These are phyloP conservation scores for Narthecium ossifragum DNA, from an alignment of 106 monocot species.

Conservation along the genomic window DNA sequence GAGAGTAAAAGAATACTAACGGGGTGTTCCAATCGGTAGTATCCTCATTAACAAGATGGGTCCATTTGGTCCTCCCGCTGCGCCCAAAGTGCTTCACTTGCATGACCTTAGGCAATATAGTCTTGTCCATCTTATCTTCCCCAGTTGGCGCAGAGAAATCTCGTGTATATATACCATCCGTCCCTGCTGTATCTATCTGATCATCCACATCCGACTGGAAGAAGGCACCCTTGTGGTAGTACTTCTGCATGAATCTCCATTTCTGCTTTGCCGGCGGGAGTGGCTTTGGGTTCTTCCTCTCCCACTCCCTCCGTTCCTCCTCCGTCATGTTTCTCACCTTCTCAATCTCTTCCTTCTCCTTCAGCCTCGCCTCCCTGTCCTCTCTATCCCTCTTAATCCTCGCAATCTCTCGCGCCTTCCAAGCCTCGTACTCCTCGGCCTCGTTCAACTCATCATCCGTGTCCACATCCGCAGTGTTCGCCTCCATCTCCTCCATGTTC, in stretches of 20 bases:
- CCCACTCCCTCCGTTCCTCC: constrained; percentile 90
- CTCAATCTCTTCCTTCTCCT: constrained; percentile 99
- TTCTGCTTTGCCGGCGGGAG: constrained; percentile 50
- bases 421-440: constrained; percentile 94
- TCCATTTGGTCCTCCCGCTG: constrained; percentile 98
- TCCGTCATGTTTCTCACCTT: constrained; percentile 96
- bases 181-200: constrained; percentile 31
- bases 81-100: constrained; percentile 97
- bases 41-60: constrained; percentile 96
- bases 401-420: constrained; percentile 88
- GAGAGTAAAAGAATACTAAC: constrained; percentile 39
- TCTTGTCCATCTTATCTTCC: constrained; percentile 97
- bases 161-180: constrained; percentile 62
- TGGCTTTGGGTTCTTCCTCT: constrained; percentile 80
- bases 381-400: constrained; percentile 96
- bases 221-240: constrained; percentile 94
- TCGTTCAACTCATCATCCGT: constrained; percentile 95
- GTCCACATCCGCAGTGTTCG: constrained; percentile 69
- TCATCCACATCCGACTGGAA: constrained; percentile 77
- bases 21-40: constrained; percentile 95
- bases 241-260: constrained; percentile 99
- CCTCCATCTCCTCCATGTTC: constrained; percentile 72
- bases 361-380: constrained; percentile 81
- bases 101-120: constrained; percentile 95
- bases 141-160: constrained; percentile 90